Evolutionary conservation across 352 stramenopile species (phyloP), one percentile per base, ranked within the genome.

Genomic region (Aphanomyces invadans): DNA sequence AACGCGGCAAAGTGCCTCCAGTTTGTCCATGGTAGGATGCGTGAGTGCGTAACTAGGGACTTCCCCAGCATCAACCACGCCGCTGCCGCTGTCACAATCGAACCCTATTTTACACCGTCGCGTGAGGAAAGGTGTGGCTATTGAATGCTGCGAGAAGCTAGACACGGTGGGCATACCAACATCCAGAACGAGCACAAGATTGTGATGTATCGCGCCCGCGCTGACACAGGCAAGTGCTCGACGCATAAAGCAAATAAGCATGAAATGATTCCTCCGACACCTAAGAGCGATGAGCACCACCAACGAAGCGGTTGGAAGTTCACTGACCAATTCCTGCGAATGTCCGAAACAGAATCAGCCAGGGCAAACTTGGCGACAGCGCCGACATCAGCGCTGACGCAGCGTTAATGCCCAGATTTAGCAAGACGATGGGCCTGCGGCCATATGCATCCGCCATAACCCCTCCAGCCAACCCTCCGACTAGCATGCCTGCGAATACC

Each of bases 121-220:
- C n/a, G n/a, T n/a, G n/a, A n/a, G n/a, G n/a, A n/a, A n/a, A n/a
- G n/a, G n/a, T n/a, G n/a, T n/a, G n/a, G n/a, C n/a, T 29, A 1
- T 2, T 29, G 21, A 11, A 56, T n/a, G n/a, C n/a, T n/a, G n/a
- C n/a, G n/a, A n/a, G n/a, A n/a, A n/a, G n/a, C n/a, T n/a, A n/a
- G n/a, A n/a, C n/a, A n/a, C n/a, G n/a, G n/a, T n/a, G n/a, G n/a
- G n/a, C n/a, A n/a, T 57, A 67, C 60, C 12, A 96, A 70, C 86
- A 96, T 96, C 89, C 89, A 97, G 73, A 96, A 96, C 4, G 79
- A 90, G 63, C 88, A 95, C 49, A 97, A 75, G 61, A 92, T 81
- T 15, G 86, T 96, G 17, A 97, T 72, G 60, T 89, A 93, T 28
- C 82, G 76, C 12, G 86, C 88, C 28, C 87, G 78, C 15, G 76